Evolutionary conservation across 192 early-diverging fungal genomes (phyloP).

Genomic region (Mortierella hygrophila): DNA sequence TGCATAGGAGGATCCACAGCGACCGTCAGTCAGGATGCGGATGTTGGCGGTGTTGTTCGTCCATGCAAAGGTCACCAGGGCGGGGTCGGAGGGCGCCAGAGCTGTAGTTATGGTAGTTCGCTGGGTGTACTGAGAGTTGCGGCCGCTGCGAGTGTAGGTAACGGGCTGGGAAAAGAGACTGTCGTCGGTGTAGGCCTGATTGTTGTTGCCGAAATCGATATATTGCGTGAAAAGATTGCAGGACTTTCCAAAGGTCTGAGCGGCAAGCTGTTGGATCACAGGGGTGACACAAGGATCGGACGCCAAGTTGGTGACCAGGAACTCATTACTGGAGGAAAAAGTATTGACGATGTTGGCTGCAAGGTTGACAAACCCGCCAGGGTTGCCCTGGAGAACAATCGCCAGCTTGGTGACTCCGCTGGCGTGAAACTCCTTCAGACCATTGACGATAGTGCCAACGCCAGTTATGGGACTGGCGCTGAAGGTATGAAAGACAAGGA

Average conservation of each 20-base stretch:
- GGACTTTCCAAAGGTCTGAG: background rate
- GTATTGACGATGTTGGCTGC: slow-evolving; percentile 4
- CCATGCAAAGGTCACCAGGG: slow-evolving; percentile 11
- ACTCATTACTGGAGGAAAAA: slow-evolving; percentile 13
- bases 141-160: background rate
- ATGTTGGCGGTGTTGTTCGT: slow-evolving; percentile 25
- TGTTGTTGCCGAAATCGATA: background rate
- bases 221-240: background rate
- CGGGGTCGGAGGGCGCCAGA: background rate
- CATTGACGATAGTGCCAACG: background rate
- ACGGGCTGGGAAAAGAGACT: slow-evolving; percentile 9
- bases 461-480: background rate
- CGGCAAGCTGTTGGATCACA: background rate
- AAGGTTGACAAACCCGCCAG: slow-evolving; percentile 21
- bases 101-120: background rate
- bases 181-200: background rate
- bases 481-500: slow-evolving; percentile 19
- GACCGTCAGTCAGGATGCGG: slow-evolving; percentile 21
- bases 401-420: slow-evolving; percentile 21
- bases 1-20: slow-evolving; percentile 23
- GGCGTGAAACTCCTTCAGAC: background rate
- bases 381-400: slow-evolving; percentile 31
- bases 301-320: background rate
- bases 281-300: background rate
- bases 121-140: background rate